These are phyloP conservation scores for Daldinia grandis DNA, from an alignment of 495 filamentous ascomycete species.

Conservation along the genomic window DNA sequence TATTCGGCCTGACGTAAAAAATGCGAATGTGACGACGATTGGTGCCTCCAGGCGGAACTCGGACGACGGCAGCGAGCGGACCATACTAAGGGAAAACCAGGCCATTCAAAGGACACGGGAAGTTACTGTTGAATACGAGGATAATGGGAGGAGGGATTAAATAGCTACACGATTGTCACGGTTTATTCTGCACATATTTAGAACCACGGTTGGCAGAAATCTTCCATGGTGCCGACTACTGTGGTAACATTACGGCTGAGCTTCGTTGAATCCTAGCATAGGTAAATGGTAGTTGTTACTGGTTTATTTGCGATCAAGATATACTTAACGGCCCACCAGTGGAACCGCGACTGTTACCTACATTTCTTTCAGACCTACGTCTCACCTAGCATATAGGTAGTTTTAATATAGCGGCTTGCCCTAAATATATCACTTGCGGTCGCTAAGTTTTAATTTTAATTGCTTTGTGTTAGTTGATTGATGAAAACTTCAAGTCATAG, in stretches of 20 bases:
- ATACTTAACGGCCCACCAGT: no score
- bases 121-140: constrained; percentile 23
- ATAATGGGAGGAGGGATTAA: not conserved
- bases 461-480: no score
- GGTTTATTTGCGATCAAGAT: no score
- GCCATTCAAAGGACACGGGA: constrained; percentile 18
- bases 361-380: no score
- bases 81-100: constrained; percentile 11
- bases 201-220: not conserved
- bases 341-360: no score
- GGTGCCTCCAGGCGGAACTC: not conserved
- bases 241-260: not conserved
- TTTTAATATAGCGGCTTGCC: no score
- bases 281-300: not conserved
- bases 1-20: constrained; percentile 14
- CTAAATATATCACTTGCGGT: no score
- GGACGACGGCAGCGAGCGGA: constrained; percentile 7
- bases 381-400: no score
- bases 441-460: no score
- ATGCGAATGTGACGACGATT: constrained; percentile 11
- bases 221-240: not conserved
- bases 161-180: not conserved
- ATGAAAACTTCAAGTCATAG: no score
- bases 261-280: not conserved
- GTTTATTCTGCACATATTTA: not conserved